Percentiles rank a stretch among this genome's conserved stretches.
Conservation (phyloP, 208 protist species). For the Zelonia costaricensis region DNA sequence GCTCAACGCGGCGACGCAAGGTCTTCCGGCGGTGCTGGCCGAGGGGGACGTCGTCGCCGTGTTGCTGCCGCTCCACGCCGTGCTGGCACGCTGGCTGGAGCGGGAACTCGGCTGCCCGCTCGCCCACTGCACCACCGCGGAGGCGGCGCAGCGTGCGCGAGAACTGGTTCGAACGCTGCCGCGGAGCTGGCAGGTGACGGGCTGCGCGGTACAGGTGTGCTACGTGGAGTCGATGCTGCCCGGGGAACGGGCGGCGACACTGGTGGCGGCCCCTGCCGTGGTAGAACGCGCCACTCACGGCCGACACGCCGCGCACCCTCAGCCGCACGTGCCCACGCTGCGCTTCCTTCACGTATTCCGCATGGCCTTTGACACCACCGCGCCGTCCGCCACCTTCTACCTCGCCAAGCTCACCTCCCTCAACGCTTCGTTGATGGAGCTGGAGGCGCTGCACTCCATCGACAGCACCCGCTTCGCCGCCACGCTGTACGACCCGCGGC, state of each 20-base stretch:
- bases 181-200: constrained; percentile 45
- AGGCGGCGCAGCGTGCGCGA: constrained; percentile 9
- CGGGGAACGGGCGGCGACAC: constrained; percentile 30
- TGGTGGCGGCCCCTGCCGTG: constrained; percentile 30
- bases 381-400: constrained; percentile 33
- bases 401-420: constrained; percentile 55
- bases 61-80: constrained; percentile 53
- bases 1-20: constrained; percentile 5
- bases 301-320: too few relatives aligned
- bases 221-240: constrained; percentile 37
- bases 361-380: constrained; percentile 25
- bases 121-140: background rate
- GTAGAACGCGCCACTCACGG: background rate
- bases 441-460: constrained; percentile 55
- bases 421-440: constrained; percentile 37
- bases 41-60: constrained; percentile 67
- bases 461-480: constrained; percentile 47
- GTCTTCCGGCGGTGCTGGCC: constrained; percentile 31
- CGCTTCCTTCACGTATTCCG: constrained; percentile 61
- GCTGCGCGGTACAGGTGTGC: constrained; percentile 69
- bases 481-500: constrained; percentile 66
- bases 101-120: constrained; percentile 11
- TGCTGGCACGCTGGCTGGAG: constrained; percentile 34
- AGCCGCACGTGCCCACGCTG: constrained; percentile 19
- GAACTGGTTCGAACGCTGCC: constrained; percentile 28